Conservation (phyloP, 352 stramenopile genomes). For the Blastocystis sp. region DNA sequence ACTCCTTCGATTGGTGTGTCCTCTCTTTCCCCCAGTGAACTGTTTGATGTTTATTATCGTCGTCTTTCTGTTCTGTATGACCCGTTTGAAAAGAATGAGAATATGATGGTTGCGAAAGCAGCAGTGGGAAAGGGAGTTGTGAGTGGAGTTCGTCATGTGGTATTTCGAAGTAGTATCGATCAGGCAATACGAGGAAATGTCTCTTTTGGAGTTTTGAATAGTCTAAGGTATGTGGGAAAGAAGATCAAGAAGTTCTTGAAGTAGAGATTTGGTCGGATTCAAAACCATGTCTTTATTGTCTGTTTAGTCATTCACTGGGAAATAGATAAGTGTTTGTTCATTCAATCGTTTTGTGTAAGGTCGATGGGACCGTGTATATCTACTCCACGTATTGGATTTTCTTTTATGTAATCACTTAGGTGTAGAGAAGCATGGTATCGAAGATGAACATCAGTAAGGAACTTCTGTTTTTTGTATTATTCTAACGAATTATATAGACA, state of each 20-base stretch:
- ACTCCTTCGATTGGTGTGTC: not conserved
- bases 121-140: constrained; percentile 6
- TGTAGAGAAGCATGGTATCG: too few relatives aligned
- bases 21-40: not conserved
- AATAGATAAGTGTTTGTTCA: not conserved
- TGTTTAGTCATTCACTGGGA: too few relatives aligned
- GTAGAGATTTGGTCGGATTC: not conserved
- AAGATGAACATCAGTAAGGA: too few relatives aligned
- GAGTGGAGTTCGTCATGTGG: constrained; percentile 2
- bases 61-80: constrained; percentile 40
- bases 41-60: constrained; percentile 27
- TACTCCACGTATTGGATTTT: not conserved
- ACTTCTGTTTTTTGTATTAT: too few relatives aligned
- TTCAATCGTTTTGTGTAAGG: not conserved
- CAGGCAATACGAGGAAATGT: constrained; percentile 34
- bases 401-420: too few relatives aligned
- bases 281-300: not conserved
- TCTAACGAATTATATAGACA: too few relatives aligned
- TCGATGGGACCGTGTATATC: constrained; percentile 33
- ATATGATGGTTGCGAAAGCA: constrained; percentile 13
- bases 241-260: constrained; percentile 68
- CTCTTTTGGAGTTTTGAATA: constrained; percentile 64
- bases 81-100: not conserved
- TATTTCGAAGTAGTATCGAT: constrained; percentile 45
- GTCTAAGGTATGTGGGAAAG: constrained; percentile 51